Evolutionary conservation across 169 alveolate genomes (phyloP).

Genomic region (Amoebophrya sp.): DNA sequence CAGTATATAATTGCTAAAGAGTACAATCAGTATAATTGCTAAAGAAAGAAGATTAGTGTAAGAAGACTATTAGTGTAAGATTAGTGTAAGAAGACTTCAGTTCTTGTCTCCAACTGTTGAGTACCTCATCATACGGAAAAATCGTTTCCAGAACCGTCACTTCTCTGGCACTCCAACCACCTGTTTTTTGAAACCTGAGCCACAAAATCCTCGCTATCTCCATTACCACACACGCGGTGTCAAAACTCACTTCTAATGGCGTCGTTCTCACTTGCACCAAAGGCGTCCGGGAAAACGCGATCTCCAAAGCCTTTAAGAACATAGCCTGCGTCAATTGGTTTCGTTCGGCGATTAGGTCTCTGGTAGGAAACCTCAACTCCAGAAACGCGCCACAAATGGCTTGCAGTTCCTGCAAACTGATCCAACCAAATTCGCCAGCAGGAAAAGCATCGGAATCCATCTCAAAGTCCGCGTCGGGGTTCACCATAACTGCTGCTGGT

Average conservation of each 20-base stretch:
- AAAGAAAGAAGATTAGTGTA: too few relatives aligned
- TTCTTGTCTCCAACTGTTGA: too few relatives aligned
- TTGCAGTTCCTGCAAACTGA: not conserved
- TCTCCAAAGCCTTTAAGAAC: not conserved
- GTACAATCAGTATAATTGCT: too few relatives aligned
- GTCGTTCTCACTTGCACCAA: not conserved
- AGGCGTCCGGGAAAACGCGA: not conserved
- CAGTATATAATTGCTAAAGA: too few relatives aligned
- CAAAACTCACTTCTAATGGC: not conserved
- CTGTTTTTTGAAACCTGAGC: not conserved
- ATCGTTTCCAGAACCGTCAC: not conserved
- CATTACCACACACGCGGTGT: not conserved
- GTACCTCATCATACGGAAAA: not conserved
- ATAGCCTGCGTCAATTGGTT: not conserved
- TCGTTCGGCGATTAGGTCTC: not conserved
- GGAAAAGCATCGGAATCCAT: not conserved
- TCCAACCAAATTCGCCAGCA: not conserved
- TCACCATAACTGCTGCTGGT: not conserved
- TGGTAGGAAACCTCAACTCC: not conserved
- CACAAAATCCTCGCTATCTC: not conserved
- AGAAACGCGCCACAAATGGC: not conserved
- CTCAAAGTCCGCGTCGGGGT: not conserved
- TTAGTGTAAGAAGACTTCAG: too few relatives aligned
- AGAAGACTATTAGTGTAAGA: too few relatives aligned
- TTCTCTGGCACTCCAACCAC: not conserved